Evolutionary conservation across 495 filamentous ascomycete species (phyloP).

Genomic region (Cairneyella variabilis): DNA sequence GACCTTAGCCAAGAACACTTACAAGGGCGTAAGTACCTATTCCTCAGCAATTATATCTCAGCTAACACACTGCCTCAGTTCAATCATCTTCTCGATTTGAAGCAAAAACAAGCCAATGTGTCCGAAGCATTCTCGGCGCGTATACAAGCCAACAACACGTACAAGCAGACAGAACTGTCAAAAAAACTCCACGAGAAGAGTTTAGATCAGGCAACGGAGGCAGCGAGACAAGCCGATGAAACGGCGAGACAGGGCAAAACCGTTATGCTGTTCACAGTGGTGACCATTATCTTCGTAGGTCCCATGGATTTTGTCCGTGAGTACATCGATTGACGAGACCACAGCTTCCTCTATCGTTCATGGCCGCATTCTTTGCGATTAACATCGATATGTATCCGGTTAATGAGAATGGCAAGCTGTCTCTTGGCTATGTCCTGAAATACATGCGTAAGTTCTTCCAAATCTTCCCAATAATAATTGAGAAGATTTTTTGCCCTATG

Average conservation of each 20-base stretch:
- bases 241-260: not conserved
- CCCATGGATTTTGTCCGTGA: not conserved
- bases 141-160: not conserved
- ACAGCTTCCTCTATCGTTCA: not conserved
- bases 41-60: not conserved
- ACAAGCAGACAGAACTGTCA: not conserved
- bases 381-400: not conserved
- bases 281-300: not conserved
- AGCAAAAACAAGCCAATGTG: conserved; percentile 60
- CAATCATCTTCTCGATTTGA: conserved; percentile 33
- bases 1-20: not conserved
- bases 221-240: not conserved
- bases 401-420: not conserved
- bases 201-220: not conserved
- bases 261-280: not conserved
- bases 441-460: not conserved
- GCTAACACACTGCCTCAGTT: not conserved
- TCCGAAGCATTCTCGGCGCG: conserved; percentile 38
- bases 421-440: not conserved
- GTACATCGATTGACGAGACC: not conserved
- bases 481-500: too few relatives aligned
- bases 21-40: not conserved
- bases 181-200: not conserved
- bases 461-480: not conserved
- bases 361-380: not conserved